Base-by-base conservation (phyloP, 2,329 filamentous ascomycete species). In the Piedraia hortae region DNA sequence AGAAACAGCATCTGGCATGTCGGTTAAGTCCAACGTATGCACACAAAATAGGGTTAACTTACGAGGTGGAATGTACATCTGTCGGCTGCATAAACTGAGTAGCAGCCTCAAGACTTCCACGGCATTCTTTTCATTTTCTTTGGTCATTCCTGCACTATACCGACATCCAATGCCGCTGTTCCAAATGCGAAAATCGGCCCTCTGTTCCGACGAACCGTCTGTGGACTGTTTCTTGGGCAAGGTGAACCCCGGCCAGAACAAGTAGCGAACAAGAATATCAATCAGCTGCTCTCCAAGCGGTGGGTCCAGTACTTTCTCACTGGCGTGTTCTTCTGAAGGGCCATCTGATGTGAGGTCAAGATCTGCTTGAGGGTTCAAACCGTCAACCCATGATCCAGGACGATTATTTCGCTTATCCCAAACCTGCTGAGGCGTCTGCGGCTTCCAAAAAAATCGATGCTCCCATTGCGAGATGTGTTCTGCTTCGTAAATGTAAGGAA, bases 161-260 rank as follows among this genome's bases (percentile, higher is more conserved):
- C 90, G 89, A 52, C 82, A 93, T 8, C 85, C 85, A 14, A 97
- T 82, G 21, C 85, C 85, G 39, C 75, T 93, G 49, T 91, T 78
- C 85, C 85, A 97, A 41, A 97, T 93, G 24, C 77, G 71, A 46
- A 85, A 90, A 5, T 70, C 72, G 25, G 91, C 72, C 43, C 85
- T 33, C 10, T 31, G 25, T 14, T 37, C 33, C 3, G 34, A 29
- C 6, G 24, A 25, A 6, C 34, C 36, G n/a, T 36, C 21, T 2
- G 27, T 30, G 18, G 35, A 29, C n/a, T 32, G 14, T 24, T 31
- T 32, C 18, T 27, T 31, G 6, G 82, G 74, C 9, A 91, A 59
- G 0, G 82, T 90, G 37, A 97, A 71, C 24, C 78, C 74, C 5
- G 72, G 68, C 43, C 75, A 90, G 58, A 97, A 97, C 18, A 93